Base-by-base conservation (phyloP, 208 protist species). In the Strigomonas culicis region DNA sequence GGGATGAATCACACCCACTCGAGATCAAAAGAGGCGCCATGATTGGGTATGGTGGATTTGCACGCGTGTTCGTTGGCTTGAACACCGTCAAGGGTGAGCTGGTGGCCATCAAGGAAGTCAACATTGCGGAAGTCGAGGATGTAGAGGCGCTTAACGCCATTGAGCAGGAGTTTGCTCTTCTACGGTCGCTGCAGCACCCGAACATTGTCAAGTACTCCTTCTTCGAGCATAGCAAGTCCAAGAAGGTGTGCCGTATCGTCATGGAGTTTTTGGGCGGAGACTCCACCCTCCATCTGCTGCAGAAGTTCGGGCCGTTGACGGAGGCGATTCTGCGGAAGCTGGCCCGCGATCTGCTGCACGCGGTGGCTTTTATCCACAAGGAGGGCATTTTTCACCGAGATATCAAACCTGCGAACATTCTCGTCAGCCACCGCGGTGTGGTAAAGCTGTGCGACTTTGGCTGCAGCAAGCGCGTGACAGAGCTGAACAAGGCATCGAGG, bases 381-480 rank as follows among this genome's bases (percentile, higher is more conserved):
- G 78, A 95, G 57, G 88, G 89, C 47, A 92, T 97, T 53, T 90
- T 92, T 34, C 92, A 97, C 67, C 79, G 88, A 43, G 92, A 97
- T 69, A 94, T 97, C 73, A 97, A 97, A 60, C 85, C 87, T 2
- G 92, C 90, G 4, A 97, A 97, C 63, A 91, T 97, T 60, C 77
- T 97, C 13, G 82, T 97, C 7, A 90, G 80, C 52, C 78, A 90
- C 59, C 59, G 74, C 47, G 92, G 89, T 17, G 75, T 87, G 55
- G 88, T 97, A 15, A 97, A 97, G 68, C 66, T 97, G 46, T 92
- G 89, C 62, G 92, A 97, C 62, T 97, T 97, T 74, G 92, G 92
- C 24, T 94, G 87, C 63, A 89, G 85, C 65, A 96, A 94, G 68
- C 83, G 88, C n/a, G 74, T 96, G 11, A 81, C 79, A 43, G 88